Evolutionary conservation across 192 early-diverging fungal genomes (phyloP).

Genomic region (Obelidium mucronatum): DNA sequence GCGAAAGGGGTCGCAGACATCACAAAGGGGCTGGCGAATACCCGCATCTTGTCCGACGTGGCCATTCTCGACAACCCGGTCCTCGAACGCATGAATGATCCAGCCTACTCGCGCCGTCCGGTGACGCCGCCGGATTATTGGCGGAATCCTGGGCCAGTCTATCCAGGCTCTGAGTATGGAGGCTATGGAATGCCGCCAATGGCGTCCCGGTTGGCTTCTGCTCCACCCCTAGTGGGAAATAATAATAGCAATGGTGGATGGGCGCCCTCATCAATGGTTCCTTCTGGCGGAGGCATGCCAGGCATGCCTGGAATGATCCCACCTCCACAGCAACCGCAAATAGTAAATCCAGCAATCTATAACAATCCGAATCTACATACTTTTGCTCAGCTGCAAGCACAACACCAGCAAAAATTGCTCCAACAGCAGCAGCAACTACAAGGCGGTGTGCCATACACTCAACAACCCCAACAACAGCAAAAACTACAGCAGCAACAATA

Average conservation of each 20-base stretch:
- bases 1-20: background rate
- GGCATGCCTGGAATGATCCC: background rate
- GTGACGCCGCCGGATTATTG: constrained; percentile 19
- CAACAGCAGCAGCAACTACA: constrained; percentile 23
- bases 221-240: background rate
- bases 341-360: background rate
- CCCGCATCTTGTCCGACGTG: background rate
- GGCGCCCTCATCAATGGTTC: background rate
- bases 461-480: constrained; percentile 6
- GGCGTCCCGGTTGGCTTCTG: background rate
- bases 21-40: background rate
- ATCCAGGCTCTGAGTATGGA: background rate
- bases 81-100: constrained; percentile 22
- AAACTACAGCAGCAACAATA: background rate
- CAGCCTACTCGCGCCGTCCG: constrained; percentile 1
- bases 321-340: background rate
- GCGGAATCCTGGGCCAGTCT: background rate
- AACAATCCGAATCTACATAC: background rate
- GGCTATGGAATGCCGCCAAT: constrained; percentile 3
- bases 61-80: constrained; percentile 25
- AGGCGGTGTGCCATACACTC: background rate
- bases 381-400: constrained; percentile 15
- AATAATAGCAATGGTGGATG: too few species aligned
- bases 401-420: constrained; percentile 7
- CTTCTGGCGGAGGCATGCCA: background rate